Base-by-base conservation (phyloP, 805 yeast genomes). In the Kluyveromyces aestuarii region DNA sequence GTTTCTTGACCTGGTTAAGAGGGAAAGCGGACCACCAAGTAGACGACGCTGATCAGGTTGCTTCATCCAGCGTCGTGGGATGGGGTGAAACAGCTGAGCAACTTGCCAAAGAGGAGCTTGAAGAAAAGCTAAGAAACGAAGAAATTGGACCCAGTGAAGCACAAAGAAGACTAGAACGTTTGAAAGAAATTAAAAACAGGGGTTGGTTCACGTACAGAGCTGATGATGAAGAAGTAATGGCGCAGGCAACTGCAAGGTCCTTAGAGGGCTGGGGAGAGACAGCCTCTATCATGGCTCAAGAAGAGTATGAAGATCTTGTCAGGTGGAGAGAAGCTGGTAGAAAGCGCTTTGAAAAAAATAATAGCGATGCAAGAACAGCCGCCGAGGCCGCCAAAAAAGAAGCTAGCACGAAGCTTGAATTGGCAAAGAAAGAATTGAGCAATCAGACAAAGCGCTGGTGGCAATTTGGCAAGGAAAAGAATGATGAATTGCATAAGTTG, bases 221-320 rank as follows among this genome's bases (percentile, higher is more conserved):
- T 13, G 52, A 56, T 6, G 55, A 58, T 39, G 74, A 70, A 40
- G 60, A 52, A 16, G 59, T 60, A 10, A 50, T 72, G 25, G 72
- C 73, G 2, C 56, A 61, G 39, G 54, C 54, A 5, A 64, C 76
- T 1, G 63, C 64, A 25, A 60, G 58, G 27, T 64, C 74, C 0
- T 60, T 72, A 9, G 63, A 69, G 47, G 78, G 77, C 3, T 73
- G 76, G 75, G 77, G 78, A 17, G 73, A 71, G 44, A 57, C 63
- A 43, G 79, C 77, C 6, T 60, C 68, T 11, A 67, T 62, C 35
- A 66, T 72, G 50, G 72, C 79, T 1, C 59, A 62, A 14, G 79
- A 75, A 21, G 73, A 72, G 52, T 60, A 66, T 46, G 61, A 62
- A 13, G 73, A 69, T 45, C 47, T 67, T 25, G 30, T 25, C 13